Base-by-base conservation (phyloP, 345 rosid species). In the Arabidopsis arenosa region DNA sequence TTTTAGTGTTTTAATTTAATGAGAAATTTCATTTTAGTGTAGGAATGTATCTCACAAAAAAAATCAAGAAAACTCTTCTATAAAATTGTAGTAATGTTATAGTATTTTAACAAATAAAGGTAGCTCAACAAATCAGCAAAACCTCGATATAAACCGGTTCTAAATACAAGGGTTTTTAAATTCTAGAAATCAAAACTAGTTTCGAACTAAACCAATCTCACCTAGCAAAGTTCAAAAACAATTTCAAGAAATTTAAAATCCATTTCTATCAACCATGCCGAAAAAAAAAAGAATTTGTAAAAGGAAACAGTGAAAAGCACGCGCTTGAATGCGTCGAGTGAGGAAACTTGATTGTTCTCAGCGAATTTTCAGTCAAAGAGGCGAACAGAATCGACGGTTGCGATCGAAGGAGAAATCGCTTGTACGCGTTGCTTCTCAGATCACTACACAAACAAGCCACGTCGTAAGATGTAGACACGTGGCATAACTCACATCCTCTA, bases 401-500 rank as follows among this genome's bases (percentile, higher is more conserved):
- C 26, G 49, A 74, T 65, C 57, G 30, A 53, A 33, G 9, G 33
- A 41, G 69, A 54, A 67, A 68, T 21, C 37, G 44, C 12, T 43
- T 53, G 63, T n/a, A 44, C 36, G 32, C 26, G 18, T 47, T 68
- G 69, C 51, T 66, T 55, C 52, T 15, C 36, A 43, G 2, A 41
- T 53, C 44, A 30, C 40, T 47, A 66, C 18, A 68, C 48, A 15
- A 63, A 70, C 45, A 70, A 61, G 15, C 64, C 66, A 70, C 65
- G 47, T 55, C 72, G 37, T 77, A 56, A 63, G n/a, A 70, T 72
- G 7, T 18, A 28, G 41, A 60, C 77, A 72, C 69, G 64, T 72
- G 69, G 63, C 70, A 35, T 59, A 15, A 66, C 58, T 23, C 40
- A 51, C 11, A 11, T 39, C 55, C 10, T 47, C n/a, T 71, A 47